Evolutionary conservation across 2,329 filamentous ascomycete species (phyloP).

Genomic region (Fusarium sp.): DNA sequence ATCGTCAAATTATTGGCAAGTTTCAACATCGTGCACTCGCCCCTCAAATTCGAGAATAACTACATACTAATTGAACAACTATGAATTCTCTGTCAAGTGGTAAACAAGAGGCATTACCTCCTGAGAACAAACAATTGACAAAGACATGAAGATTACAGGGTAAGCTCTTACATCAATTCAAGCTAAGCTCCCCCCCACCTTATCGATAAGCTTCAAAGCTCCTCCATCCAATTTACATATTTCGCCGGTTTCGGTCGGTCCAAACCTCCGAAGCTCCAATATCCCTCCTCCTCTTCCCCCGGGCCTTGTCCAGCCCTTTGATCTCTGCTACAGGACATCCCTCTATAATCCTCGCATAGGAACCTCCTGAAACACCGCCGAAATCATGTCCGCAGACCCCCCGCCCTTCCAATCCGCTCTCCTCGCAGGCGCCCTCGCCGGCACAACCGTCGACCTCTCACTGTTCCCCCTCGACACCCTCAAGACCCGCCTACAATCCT

Average conservation of each 20-base stretch:
- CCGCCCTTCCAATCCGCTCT: constrained; percentile 73
- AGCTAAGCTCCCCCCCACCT: constrained; percentile 17
- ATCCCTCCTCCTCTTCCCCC: constrained; percentile 11
- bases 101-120: not conserved
- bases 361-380: not conserved
- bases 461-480: constrained; percentile 98
- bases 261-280: constrained; percentile 34
- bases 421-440: constrained; percentile 89
- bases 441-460: constrained; percentile 95
- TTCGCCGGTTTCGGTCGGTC: constrained; percentile 48
- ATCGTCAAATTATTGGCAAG: no score
- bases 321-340: not conserved
- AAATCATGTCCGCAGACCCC: constrained; percentile 29
- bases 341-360: not conserved
- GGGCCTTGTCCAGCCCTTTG: constrained; percentile 23
- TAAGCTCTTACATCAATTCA: constrained; percentile 17
- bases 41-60: no score
- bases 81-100: no score
- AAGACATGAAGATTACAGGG: constrained; percentile 21
- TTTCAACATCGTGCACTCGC: no score
- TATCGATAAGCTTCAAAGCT: constrained; percentile 48
- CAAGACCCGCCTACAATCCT: constrained; percentile 95
- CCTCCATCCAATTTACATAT: constrained; percentile 32
- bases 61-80: not conserved
- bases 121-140: no score